These are phyloP conservation scores for Aspergillus ochraceus DNA, from an alignment of 2,329 filamentous ascomycete species.

Conservation along the genomic window DNA sequence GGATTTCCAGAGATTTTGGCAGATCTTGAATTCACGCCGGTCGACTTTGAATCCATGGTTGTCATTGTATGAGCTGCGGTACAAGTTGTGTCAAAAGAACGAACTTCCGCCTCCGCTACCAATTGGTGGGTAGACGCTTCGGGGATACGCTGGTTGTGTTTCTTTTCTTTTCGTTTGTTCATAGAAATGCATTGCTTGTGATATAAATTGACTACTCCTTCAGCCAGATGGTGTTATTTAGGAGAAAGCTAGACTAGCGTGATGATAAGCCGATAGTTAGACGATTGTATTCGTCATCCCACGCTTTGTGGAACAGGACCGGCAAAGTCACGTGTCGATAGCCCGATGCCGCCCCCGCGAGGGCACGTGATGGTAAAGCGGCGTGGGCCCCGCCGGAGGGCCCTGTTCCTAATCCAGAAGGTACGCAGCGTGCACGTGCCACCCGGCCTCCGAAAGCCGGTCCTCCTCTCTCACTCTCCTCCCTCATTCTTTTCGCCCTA, in stretches of 20 bases:
- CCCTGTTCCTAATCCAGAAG: not conserved
- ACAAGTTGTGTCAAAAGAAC: not conserved
- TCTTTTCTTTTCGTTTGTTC: too few species aligned
- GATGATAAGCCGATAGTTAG: too few species aligned
- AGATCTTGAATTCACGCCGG: not conserved
- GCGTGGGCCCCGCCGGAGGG: not conserved
- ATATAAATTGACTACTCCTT: too few species aligned
- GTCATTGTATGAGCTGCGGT: not conserved
- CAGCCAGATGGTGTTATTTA: too few species aligned
- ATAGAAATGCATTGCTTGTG: too few species aligned
- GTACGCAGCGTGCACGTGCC: not conserved
- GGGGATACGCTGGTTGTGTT: too few species aligned
- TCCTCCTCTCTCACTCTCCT: slow-evolving; percentile 1
- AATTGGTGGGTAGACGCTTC: not conserved
- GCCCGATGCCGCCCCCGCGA: not conserved
- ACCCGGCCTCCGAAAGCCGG: slow-evolving; percentile 60
- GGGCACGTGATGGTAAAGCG: not conserved
- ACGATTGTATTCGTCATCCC: too few species aligned
- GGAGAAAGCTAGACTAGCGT: too few species aligned
- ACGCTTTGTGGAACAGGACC: not conserved
- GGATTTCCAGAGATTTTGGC: not conserved
- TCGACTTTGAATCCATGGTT: not conserved
- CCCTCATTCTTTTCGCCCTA: not conserved
- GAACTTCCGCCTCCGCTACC: not conserved
- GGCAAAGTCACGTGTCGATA: not conserved